A percentile compares a stretch with the other conserved stretches of the same genome.
phyloP scores from a whole-genome alignment of 1,139 yeast species.

The Saccharomyces hybrid region DNA sequence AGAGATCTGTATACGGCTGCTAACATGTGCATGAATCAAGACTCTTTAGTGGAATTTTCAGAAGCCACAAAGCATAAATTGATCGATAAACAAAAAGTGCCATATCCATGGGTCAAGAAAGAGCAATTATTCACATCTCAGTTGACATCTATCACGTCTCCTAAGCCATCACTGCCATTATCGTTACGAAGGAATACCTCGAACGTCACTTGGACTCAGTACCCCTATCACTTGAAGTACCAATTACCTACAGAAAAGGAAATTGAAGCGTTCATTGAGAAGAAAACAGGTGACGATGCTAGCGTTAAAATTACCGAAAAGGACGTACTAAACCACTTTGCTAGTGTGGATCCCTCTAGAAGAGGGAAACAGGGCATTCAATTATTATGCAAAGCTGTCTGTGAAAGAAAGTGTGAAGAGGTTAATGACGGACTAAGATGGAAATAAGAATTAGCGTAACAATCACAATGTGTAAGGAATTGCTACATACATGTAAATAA shows the following conservation, averaged over 20 bases:
- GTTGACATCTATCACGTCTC: conserved; percentile 21
- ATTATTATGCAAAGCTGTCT: conserved; percentile 22
- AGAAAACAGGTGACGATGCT: conserved; percentile 51
- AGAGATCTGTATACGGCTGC: conserved; percentile 74
- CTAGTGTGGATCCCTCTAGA: conserved; percentile 33
- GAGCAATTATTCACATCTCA: conserved; percentile 26
- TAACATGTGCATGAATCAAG: conserved; percentile 52
- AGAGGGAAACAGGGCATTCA: conserved; percentile 56
- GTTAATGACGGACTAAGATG: background rate
- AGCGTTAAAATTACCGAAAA: conserved; percentile 58
- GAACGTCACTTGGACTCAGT: conserved; percentile 26
- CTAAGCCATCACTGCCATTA: conserved; percentile 24
- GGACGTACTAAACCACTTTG: conserved; percentile 60
- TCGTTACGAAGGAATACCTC: conserved; percentile 19
- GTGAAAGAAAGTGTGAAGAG: conserved; percentile 20
- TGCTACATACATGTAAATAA: background rate
- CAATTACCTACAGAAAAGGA: conserved; percentile 71
- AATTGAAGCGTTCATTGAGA: conserved; percentile 31
- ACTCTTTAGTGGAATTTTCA: conserved; percentile 63
- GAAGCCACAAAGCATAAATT: conserved; percentile 43
- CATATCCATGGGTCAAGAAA: conserved; percentile 31
- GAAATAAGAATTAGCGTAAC: background rate
- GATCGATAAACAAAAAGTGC: conserved; percentile 57
- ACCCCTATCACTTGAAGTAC: conserved; percentile 56
- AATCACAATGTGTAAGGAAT: background rate